Evolutionary conservation across 1,284 basidiomycete genomes (phyloP).

Genomic region (Calocybe gambosa): DNA sequence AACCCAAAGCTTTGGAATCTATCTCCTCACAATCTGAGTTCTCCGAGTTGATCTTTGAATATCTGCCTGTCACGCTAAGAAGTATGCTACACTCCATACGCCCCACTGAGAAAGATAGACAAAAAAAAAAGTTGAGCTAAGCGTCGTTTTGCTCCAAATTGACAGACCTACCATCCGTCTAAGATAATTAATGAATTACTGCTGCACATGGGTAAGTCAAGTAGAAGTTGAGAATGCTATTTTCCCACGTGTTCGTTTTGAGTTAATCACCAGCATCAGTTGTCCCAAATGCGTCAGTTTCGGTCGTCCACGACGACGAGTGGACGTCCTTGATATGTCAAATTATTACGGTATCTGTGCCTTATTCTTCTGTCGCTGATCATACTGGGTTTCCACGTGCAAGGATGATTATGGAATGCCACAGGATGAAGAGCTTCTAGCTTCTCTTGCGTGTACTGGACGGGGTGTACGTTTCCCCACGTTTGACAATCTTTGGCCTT

Average conservation of each 20-base stretch:
- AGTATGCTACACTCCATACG: background rate
- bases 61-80: background rate
- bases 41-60: background rate
- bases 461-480: constrained; percentile 1
- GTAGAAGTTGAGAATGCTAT: background rate
- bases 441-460: constrained; percentile 5
- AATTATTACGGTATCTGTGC: constrained; percentile 4
- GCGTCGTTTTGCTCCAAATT: no score
- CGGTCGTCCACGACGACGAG: constrained; percentile 20
- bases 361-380: background rate
- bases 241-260: background rate
- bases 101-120: background rate
- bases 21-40: background rate
- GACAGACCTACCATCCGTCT: constrained; percentile 17
- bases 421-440: constrained; percentile 3
- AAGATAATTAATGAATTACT: constrained; percentile 16
- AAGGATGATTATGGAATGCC: constrained; percentile 6
- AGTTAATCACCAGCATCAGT: constrained; percentile 5
- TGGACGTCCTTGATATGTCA: constrained; percentile 16
- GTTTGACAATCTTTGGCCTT: no score
- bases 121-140: background rate
- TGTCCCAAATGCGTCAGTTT: constrained; percentile 13
- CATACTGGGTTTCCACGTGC: background rate
- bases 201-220: constrained; percentile 11
- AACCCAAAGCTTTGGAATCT: background rate